These are phyloP conservation scores for Xylaria sp. DNA, from an alignment of 2,329 filamentous ascomycete species.

Conservation along the genomic window DNA sequence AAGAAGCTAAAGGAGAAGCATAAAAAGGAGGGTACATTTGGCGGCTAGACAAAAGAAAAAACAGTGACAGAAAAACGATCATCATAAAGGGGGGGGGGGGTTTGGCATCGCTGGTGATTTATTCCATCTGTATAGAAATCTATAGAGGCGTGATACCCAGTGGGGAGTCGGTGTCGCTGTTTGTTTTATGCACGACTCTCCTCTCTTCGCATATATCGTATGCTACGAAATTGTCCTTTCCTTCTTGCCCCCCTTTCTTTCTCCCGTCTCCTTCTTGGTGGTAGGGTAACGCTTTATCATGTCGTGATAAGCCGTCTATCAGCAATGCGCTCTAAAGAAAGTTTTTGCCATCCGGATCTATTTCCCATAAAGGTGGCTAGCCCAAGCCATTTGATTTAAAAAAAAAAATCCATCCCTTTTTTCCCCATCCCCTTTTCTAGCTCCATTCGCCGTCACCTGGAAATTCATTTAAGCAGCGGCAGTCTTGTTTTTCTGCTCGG, in stretches of 20 bases:
- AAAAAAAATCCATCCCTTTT: not conserved
- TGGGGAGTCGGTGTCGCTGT: not conserved
- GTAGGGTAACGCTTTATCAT: not conserved
- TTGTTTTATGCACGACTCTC: not conserved
- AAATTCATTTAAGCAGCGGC: conserved; percentile 18
- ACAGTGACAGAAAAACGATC: not conserved
- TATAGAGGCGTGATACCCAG: conserved; percentile 9
- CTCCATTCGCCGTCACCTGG: too few species aligned
- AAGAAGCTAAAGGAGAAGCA: conserved; percentile 81
- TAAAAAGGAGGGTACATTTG: conserved; percentile 47
- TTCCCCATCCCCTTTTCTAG: not conserved
- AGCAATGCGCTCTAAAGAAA: conserved; percentile 8
- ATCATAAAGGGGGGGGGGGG: not conserved
- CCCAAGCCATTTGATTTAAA: not conserved
- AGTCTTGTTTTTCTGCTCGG: conserved; percentile 37
- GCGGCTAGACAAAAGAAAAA: conserved; percentile 32
- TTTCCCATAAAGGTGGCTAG: not conserved
- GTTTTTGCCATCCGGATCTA: conserved; percentile 4
- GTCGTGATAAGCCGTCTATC: conserved; percentile 12
- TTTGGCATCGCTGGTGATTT: not conserved
- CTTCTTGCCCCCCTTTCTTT: not conserved
- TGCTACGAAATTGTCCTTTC: not conserved
- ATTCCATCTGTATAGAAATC: not conserved
- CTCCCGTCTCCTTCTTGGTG: not conserved
- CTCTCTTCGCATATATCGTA: not conserved